These are phyloP conservation scores for Diaporthe caulivora DNA, from an alignment of 2,329 filamentous ascomycete species.

Conservation along the genomic window DNA sequence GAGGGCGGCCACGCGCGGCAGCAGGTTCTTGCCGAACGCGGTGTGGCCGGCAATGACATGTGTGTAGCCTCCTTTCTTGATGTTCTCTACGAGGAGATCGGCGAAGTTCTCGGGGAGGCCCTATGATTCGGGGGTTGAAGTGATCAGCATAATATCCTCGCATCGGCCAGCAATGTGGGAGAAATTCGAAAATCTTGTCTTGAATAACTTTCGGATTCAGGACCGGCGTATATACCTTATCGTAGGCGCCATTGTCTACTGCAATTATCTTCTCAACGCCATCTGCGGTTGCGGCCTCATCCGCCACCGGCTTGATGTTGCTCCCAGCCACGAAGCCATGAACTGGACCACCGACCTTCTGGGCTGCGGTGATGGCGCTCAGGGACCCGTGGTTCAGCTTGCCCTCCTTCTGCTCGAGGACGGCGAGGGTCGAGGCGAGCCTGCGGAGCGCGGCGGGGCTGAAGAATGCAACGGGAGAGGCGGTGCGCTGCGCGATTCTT, in stretches of 20 bases:
- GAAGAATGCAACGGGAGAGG: slow-evolving; percentile 48
- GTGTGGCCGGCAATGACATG: slow-evolving; percentile 93
- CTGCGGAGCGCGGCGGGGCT: slow-evolving; percentile 71
- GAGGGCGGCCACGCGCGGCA: slow-evolving; percentile 91
- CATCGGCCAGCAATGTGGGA: neutral
- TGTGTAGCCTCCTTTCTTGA: slow-evolving; percentile 94
- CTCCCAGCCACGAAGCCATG: slow-evolving; percentile 90
- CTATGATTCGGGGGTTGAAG: slow-evolving; percentile 55
- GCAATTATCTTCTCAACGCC: slow-evolving; percentile 93
- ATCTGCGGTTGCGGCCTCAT: slow-evolving; percentile 88
- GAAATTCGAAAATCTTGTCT: neutral
- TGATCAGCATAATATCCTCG: neutral
- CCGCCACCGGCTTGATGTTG: slow-evolving; percentile 80
- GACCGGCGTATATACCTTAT: slow-evolving; percentile 72
- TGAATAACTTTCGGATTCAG: neutral
- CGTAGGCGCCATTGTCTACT: slow-evolving; percentile 90
- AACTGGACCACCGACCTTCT: slow-evolving; percentile 86
- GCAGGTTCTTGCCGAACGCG: slow-evolving; percentile 94
- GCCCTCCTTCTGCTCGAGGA: slow-evolving; percentile 93
- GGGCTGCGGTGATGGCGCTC: slow-evolving; percentile 86
- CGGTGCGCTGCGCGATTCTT: slow-evolving; percentile 39
- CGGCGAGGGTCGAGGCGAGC: slow-evolving; percentile 87
- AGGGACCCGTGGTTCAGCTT: slow-evolving; percentile 86
- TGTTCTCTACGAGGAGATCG: slow-evolving; percentile 93
- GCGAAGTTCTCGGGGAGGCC: slow-evolving; percentile 94